These are phyloP conservation scores for Scytalidium lignicola DNA, from an alignment of 2,329 filamentous ascomycete species.

Conservation along the genomic window DNA sequence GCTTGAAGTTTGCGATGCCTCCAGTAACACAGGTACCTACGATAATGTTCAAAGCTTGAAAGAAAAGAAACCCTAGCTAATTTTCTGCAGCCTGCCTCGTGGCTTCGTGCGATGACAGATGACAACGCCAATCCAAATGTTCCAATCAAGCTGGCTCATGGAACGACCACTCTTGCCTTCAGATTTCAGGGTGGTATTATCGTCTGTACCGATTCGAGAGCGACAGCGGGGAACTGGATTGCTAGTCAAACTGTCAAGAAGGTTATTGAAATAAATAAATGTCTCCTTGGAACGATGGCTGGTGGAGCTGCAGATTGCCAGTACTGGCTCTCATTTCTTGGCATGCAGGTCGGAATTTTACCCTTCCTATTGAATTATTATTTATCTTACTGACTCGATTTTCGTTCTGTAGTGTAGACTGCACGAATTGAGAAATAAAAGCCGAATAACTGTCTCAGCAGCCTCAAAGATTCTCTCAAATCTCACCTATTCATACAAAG, in stretches of 20 bases:
- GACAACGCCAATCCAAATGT: conserved; percentile 95
- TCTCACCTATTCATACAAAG: conserved; percentile 97
- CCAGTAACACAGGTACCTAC: conserved; percentile 74
- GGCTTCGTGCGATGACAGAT: conserved; percentile 95
- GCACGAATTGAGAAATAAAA: conserved; percentile 98
- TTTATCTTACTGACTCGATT: too few relatives aligned
- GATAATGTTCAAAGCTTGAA: too few relatives aligned
- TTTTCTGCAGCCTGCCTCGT: conserved; percentile 67
- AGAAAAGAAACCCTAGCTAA: too few relatives aligned
- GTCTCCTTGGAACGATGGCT: conserved; percentile 94
- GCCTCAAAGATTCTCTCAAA: conserved; percentile 98
- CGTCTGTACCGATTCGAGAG: conserved; percentile 94
- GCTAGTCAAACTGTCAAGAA: conserved; percentile 99
- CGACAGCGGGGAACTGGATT: conserved; percentile 98
- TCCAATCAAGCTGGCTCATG: conserved; percentile 99
- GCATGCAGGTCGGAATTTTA: too few relatives aligned
- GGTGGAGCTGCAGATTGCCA: conserved; percentile 98
- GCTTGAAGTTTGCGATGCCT: conserved; percentile 89
- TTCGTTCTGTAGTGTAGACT: too few relatives aligned
- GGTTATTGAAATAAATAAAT: conserved; percentile 97
- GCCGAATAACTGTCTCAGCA: conserved; percentile 93
- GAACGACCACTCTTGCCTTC: conserved; percentile 96
- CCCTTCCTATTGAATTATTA: too few relatives aligned
- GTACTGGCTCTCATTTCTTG: conserved; percentile 98
- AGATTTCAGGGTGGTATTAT: conserved; percentile 98